Base-by-base conservation (phyloP, 1,284 basidiomycete species). In the Coniferiporia sulphurascens region DNA sequence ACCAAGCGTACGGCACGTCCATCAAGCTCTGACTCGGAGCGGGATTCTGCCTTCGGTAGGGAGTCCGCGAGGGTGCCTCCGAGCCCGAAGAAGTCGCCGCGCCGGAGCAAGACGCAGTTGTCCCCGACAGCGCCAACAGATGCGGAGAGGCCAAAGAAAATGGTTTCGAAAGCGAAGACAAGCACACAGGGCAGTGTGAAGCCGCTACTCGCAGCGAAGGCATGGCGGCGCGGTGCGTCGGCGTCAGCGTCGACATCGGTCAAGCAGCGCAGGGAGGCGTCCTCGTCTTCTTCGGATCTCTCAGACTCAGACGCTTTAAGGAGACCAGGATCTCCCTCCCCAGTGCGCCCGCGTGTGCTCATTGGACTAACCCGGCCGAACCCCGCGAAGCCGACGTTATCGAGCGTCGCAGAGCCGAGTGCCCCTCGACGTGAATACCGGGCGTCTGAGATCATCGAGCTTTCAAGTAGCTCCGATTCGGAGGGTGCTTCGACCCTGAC, bases 51-150 rank as follows among this genome's bases (percentile, higher is more conserved):
- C 38, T 44, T 38, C 12, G 56, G 34, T 19, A 35, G 34, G 17
- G 7, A 27, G 1, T 35, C 27, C 15, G 10, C 17, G n/a, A 38
- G 32, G 21, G 5, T 36, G 21, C 34, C 15, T 12, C 3, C 56
- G 13, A 52, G 50, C 36, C 57, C 57, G 43, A 52, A 53, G 57
- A 58, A 58, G 52, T 52, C 50, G 17, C 57, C 57, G 1, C 57
- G 57, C 36, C 45, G 45, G 19, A 48, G 22, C 34, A 52, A 38
- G 45, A 32, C 35, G 49, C 56, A 58, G 1, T 32, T 44, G 3
- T 58, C 57, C 32, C 50, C 57, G 21, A 36, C 43, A 17, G 21
- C 17, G n/a, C 2, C 27, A 27, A 27, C 27, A 27, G 27, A 27
- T 27, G 27, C 27, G 5, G 27, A 27, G 27, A 27, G 27, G 27